Evolutionary conservation across 345 rosid species (phyloP).

Genomic region (Ceriops zippeliana): DNA sequence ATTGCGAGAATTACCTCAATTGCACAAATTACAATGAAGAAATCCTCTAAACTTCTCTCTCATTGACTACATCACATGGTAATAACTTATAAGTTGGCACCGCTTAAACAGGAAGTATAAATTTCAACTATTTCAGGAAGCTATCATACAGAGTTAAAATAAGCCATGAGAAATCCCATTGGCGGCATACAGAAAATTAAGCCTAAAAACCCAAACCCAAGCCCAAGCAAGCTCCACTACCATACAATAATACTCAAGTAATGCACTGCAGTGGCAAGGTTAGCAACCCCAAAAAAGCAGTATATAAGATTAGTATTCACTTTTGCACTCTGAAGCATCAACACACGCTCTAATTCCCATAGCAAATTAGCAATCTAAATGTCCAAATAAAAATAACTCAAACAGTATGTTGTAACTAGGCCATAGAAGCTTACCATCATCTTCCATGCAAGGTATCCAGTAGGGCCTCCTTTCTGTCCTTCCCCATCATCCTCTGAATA

Average conservation of each 20-base stretch:
- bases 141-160: no score
- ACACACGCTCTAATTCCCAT: background rate
- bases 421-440: slow-evolving; percentile 58
- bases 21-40: no score
- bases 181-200: background rate
- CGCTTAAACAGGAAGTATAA: background rate
- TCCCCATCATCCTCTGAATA: slow-evolving; percentile 41
- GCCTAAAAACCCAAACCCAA: background rate
- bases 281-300: background rate
- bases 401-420: background rate
- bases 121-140: background rate
- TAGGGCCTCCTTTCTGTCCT: slow-evolving; percentile 76
- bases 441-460: slow-evolving; percentile 94
- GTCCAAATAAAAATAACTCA: background rate
- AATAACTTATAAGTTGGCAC: no score
- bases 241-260: background rate
- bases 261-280: background rate
- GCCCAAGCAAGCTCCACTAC: background rate
- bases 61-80: no score
- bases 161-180: background rate
- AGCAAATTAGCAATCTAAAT: background rate
- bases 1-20: no score
- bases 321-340: background rate
- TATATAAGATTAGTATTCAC: background rate
- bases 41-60: no score